Evolutionary conservation across 768 basidiomycete species (phyloP).

Genomic region (Tulasnella sp.): DNA sequence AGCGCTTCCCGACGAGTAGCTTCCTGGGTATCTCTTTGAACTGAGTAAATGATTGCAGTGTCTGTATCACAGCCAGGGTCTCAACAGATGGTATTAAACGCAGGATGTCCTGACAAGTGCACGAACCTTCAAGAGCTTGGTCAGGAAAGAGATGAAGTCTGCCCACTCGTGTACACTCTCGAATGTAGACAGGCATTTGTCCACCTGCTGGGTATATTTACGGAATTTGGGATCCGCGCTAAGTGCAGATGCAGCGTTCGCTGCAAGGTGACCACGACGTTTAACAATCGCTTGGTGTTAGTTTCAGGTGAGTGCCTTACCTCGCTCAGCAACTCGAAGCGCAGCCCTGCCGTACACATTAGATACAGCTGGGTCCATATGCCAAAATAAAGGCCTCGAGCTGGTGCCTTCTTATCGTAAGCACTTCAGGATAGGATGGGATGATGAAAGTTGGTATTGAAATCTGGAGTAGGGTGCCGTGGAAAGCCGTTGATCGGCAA

Average conservation of each 20-base stretch:
- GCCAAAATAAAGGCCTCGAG: too few relatives aligned
- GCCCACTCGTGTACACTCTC: constrained; percentile 99
- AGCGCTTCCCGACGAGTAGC: constrained; percentile 84
- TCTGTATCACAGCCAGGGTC: constrained; percentile 35
- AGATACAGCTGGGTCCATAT: too few relatives aligned
- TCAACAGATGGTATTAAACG: not conserved
- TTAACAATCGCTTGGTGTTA: too few relatives aligned
- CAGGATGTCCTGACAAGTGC: too few relatives aligned
- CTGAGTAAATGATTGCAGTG: constrained; percentile 84
- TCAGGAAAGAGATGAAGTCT: constrained; percentile 95
- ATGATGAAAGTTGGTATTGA: too few relatives aligned
- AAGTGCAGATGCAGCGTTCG: constrained; percentile 5
- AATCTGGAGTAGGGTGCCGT: too few relatives aligned
- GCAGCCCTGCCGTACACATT: too few relatives aligned
- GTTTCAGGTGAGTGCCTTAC: too few relatives aligned
- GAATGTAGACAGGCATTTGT: constrained; percentile 85
- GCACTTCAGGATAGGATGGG: too few relatives aligned
- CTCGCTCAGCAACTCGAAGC: too few relatives aligned
- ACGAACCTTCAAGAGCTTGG: constrained; percentile 76
- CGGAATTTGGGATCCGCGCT: constrained; percentile 75
- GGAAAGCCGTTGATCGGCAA: too few relatives aligned
- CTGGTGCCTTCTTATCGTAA: too few relatives aligned
- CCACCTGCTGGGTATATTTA: constrained; percentile 87
- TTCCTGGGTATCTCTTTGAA: constrained; percentile 96
- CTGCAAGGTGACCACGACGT: not conserved